Percentiles rank a stretch among this genome's conserved stretches.
These are phyloP conservation scores for Lactarius quietus DNA, from an alignment of 768 basidiomycete genomes.

Conservation along the genomic window DNA sequence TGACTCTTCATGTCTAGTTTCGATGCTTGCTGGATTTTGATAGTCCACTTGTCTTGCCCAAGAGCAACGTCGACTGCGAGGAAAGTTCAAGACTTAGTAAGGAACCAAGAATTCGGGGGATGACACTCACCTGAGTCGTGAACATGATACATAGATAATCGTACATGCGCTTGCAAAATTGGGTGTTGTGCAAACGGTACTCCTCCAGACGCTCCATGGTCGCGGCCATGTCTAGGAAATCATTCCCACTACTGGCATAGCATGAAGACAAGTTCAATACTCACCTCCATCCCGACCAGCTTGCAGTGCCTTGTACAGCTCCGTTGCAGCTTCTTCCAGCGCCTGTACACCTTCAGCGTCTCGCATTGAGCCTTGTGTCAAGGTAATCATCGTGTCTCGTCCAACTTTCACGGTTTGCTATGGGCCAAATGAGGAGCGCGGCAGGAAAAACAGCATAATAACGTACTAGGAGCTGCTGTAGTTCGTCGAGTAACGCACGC, in stretches of 20 bases:
- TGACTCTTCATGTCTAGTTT: slow-evolving; percentile 56
- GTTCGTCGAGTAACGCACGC: slow-evolving; percentile 72
- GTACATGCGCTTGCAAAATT: slow-evolving; percentile 89
- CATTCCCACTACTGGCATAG: neutral
- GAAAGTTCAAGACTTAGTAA: neutral
- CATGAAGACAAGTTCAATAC: slow-evolving; percentile 17
- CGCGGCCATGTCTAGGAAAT: slow-evolving; percentile 81
- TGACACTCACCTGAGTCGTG: slow-evolving; percentile 67
- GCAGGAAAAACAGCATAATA: slow-evolving; percentile 1
- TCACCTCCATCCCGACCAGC: slow-evolving; percentile 85
- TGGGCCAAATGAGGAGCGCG: neutral
- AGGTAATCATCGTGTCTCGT: slow-evolving; percentile 61
- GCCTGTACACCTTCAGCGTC: slow-evolving; percentile 68
- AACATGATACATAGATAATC: slow-evolving; percentile 93
- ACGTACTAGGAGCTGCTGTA: slow-evolving; percentile 79
- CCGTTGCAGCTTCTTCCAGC: slow-evolving; percentile 78
- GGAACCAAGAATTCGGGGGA: slow-evolving; percentile 2
- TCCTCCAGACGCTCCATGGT: slow-evolving; percentile 91
- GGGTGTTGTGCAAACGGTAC: slow-evolving; percentile 82
- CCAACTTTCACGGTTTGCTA: slow-evolving; percentile 97
- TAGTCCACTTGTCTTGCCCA: slow-evolving; percentile 61
- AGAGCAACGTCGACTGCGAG: slow-evolving; percentile 59
- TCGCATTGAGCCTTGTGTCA: slow-evolving; percentile 89
- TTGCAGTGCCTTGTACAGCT: slow-evolving; percentile 93
- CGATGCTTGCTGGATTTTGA: slow-evolving; percentile 41